Conservation (phyloP, 1,284 basidiomycete species). For the Trametes pubescens region DNA sequence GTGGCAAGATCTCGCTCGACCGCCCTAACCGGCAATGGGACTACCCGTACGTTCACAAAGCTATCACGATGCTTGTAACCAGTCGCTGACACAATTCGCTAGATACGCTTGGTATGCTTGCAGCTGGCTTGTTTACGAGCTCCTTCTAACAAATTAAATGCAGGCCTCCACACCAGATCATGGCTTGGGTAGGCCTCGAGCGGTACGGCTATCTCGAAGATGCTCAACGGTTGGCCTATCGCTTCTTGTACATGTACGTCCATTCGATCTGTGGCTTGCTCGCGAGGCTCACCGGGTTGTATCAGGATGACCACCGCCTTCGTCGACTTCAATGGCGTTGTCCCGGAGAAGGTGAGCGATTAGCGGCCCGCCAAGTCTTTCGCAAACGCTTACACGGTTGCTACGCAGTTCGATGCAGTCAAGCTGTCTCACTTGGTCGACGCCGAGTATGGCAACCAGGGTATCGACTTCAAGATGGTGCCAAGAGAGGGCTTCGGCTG, state of each 20-base stretch:
- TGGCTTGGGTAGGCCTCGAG: conserved; percentile 97
- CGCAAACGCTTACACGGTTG: not conserved
- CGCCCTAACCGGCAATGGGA: conserved; percentile 99
- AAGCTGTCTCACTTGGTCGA: conserved; percentile 95
- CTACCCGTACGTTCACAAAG: conserved; percentile 72
- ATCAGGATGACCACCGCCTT: conserved; percentile 89
- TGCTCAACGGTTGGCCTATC: conserved; percentile 91
- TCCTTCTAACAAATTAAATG: conserved; percentile 35
- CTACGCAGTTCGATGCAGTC: conserved; percentile 88
- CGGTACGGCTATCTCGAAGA: conserved; percentile 96
- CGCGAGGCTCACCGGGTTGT: not conserved
- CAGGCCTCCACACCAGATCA: conserved; percentile 97
- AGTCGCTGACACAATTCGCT: conserved; percentile 20
- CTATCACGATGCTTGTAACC: not conserved
- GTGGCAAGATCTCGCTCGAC: conserved; percentile 94
- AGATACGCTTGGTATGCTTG: conserved; percentile 69
- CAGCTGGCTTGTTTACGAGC: conserved; percentile 16
- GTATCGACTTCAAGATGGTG: conserved; percentile 96
- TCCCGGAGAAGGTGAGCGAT: conserved; percentile 86
- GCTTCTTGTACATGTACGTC: conserved; percentile 94
- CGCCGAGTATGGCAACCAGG: conserved; percentile 99
- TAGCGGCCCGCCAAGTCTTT: not conserved
- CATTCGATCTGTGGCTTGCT: not conserved
- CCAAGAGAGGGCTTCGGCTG: conserved; percentile 97
- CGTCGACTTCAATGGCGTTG: conserved; percentile 96